Evolutionary conservation across 1,284 basidiomycete genomes (phyloP), one percentile per base, ranked within the genome.

Genomic region (Ceratobasidium papillatum): DNA sequence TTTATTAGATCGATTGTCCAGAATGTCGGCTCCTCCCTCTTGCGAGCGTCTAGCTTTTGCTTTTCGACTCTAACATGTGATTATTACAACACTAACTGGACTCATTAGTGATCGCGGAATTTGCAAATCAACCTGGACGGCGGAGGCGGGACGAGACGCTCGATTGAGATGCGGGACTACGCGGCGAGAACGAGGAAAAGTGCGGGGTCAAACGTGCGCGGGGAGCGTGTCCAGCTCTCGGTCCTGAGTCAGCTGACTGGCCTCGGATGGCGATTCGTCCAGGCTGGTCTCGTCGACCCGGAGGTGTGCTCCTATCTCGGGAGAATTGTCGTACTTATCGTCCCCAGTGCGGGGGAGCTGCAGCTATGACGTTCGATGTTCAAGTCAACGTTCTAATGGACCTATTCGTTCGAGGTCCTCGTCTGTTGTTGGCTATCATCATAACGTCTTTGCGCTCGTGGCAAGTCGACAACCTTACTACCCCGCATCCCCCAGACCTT

Each of bases 281-380:
- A 62, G n/a, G 7, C 27, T 38, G 12, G 38, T 8, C 38, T 62
- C n/a, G 34, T 25, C 30, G 54, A 36, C 38, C 38, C 38, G 66
- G 41, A 59, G 32, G 45, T 56, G 25, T 17, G 36, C 27, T 38
- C 66, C 66, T 71, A 71, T 71, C 66, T 71, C 66, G 66, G 66
- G 66, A 71, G 54, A 71, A 71, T 54, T 71, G 9, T 54, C 11
- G 36, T 41, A 51, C 45, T 56, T 52, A 68, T 49, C 47, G 52
- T 56, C 30, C n/a, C 7, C 9, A 56, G 27, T 68, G 65, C 65
- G 65, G 65, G 65, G 65, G 17, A 68, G n/a, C 52, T 9, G 32
- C 47, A 43, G 22, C 36, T 41, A 38, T 43, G 49, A 56, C 36
- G 34, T 9, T 36, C 41, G n/a, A 27, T 45, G 59, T 45, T 11